Evolutionary conservation across 2,329 filamentous ascomycete genomes (phyloP).

Genomic region (Piedraia hortae): DNA sequence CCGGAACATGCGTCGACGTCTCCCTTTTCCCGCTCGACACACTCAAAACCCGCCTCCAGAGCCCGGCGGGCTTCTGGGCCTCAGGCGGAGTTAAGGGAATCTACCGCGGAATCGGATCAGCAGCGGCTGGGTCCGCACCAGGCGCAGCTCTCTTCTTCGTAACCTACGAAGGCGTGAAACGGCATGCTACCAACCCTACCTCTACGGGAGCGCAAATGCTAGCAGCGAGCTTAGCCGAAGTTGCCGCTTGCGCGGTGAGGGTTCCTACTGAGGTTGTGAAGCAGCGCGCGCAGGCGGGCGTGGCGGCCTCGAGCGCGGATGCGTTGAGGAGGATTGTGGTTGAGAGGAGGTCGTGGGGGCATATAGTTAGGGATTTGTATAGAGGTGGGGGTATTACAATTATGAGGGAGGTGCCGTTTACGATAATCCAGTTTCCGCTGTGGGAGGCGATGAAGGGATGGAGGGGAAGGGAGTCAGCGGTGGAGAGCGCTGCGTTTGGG

Average conservation of each 20-base stretch:
- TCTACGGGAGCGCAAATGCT: constrained; percentile 40
- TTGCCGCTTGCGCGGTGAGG: constrained; percentile 72
- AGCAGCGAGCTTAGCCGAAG: constrained; percentile 62
- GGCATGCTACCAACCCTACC: constrained; percentile 3
- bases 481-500: constrained; percentile 64
- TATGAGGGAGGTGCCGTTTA: constrained; percentile 89
- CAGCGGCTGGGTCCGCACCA: constrained; percentile 72
- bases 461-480: constrained; percentile 34
- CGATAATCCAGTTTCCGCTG: constrained; percentile 84
- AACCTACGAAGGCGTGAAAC: constrained; percentile 10
- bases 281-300: constrained; percentile 74
- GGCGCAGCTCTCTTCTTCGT: constrained; percentile 86
- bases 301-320: constrained; percentile 40
- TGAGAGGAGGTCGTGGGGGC: constrained; percentile 16
- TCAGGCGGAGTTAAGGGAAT: constrained; percentile 75
- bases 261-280: constrained; percentile 95
- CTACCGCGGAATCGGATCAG: constrained; percentile 75
- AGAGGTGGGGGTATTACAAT: constrained; percentile 80
- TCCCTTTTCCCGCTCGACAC: constrained; percentile 96
- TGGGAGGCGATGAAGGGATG: constrained; percentile 81
- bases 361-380: constrained; percentile 65
- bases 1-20: constrained; percentile 87
- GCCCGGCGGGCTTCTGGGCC: constrained; percentile 45
- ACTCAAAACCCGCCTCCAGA: constrained; percentile 90
- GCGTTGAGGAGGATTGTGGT: constrained; percentile 41